phyloP scores from a whole-genome alignment of 768 basidiomycete genomes.

The Vararia minispora region DNA sequence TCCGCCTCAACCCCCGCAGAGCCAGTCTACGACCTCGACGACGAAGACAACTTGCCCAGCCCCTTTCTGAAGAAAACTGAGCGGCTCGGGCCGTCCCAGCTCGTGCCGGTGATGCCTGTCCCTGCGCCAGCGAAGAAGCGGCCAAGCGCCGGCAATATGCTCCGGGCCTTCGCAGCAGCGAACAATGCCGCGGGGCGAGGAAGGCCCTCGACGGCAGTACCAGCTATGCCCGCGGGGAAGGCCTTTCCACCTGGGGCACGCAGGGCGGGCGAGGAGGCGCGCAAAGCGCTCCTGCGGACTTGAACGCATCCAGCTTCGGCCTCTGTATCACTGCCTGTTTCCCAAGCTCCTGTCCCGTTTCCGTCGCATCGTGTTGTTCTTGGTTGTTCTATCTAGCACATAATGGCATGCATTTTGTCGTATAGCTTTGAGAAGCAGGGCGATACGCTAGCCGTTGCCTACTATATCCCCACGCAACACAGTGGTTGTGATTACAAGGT shows the following conservation, averaged over 20 bases:
- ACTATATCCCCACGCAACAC: no score
- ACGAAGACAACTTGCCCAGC: conserved; percentile 80
- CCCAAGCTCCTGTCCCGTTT: not conserved
- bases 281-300: conserved; percentile 31
- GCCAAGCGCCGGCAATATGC: conserved; percentile 38
- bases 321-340: no score
- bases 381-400: no score
- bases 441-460: no score
- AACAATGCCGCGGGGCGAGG: conserved; percentile 31
- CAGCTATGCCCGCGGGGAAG: not conserved
- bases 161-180: conserved; percentile 51
- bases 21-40: conserved; percentile 46
- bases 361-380: conserved; percentile 6
- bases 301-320: no score
- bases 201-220: not conserved
- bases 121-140: conserved; percentile 24
- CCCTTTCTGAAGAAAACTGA: conserved; percentile 60
- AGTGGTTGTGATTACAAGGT: no score
- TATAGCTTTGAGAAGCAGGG: no score
- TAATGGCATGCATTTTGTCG: no score
- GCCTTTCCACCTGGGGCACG: conserved; percentile 27
- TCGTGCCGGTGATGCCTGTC: conserved; percentile 10
- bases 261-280: conserved; percentile 40
- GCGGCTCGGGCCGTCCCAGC: conserved; percentile 11
- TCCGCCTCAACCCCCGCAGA: not conserved